Evolutionary conservation across 495 filamentous ascomycete genomes (phyloP).

Genomic region (Podospora comata): DNA sequence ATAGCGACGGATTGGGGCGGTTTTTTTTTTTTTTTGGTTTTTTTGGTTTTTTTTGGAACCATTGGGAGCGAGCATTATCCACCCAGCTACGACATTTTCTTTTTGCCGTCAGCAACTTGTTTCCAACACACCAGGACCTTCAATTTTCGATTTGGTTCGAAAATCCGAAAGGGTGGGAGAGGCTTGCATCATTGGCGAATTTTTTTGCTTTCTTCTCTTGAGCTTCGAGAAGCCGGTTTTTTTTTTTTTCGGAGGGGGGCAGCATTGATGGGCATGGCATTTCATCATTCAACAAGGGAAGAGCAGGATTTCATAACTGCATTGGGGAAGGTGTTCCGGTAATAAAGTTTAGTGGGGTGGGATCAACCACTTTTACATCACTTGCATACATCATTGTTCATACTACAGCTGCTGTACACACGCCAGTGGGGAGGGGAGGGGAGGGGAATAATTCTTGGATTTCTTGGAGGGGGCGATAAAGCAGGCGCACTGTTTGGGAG

Average conservation of each 20-base stretch:
- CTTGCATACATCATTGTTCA: not conserved
- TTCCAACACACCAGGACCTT: not conserved
- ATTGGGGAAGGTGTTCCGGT: not conserved
- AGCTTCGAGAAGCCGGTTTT: not conserved
- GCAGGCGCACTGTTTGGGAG: no score
- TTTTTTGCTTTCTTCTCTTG: not conserved
- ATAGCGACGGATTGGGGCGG: slow-evolving; percentile 16
- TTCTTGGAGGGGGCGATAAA: not conserved
- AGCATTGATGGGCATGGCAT: not conserved
- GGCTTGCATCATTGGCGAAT: not conserved
- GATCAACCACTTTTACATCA: not conserved
- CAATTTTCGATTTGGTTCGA: not conserved
- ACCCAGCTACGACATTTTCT: slow-evolving; percentile 7
- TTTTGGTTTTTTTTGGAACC: slow-evolving; percentile 3
- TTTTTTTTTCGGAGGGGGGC: no score
- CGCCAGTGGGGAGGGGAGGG: not conserved
- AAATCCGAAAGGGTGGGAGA: not conserved
- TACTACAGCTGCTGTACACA: not conserved
- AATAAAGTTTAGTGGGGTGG: not conserved
- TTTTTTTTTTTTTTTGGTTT: slow-evolving; percentile 7
- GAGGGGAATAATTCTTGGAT: not conserved
- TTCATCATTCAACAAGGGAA: not conserved
- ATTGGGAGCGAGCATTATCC: slow-evolving; percentile 1
- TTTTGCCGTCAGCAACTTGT: not conserved
- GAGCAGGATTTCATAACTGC: not conserved